Conservation (phyloP, 202 grass and related monocot genomes). For the Bolboschoenoplectus hybrid region DNA sequence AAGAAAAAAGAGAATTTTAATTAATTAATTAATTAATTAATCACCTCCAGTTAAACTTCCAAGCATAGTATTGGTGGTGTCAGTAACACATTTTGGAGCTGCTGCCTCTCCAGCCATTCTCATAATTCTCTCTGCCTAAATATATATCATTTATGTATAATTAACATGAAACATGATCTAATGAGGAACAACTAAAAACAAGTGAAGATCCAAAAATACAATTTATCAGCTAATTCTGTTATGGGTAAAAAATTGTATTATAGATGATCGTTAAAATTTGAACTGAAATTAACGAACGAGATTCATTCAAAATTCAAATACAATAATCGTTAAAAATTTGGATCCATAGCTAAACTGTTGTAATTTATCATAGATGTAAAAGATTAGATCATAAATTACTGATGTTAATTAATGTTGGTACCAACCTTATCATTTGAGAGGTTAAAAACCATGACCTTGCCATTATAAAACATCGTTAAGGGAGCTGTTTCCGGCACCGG, state of each 20-base stretch:
- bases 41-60: conserved; percentile 41
- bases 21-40: neutral
- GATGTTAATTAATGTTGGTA: neutral
- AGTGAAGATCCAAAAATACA: neutral
- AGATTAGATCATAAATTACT: neutral
- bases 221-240: neutral
- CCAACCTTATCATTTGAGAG: conserved; percentile 52
- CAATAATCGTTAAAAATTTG: too few relatives aligned
- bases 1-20: neutral
- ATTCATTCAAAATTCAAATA: too few relatives aligned
- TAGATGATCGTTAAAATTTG: too few relatives aligned
- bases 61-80: conserved; percentile 8
- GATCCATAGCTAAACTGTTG: too few relatives aligned
- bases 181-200: neutral
- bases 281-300: too few relatives aligned
- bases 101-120: conserved; percentile 37
- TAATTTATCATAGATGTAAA: neutral
- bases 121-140: conserved; percentile 53
- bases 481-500: conserved; percentile 26
- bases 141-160: neutral
- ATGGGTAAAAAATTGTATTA: neutral
- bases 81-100: neutral
- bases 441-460: conserved; percentile 55
- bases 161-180: neutral
- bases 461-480: conserved; percentile 67